A percentile compares a stretch with the other conserved stretches of the same genome.
These are phyloP conservation scores for Neocatenulostroma microsporum DNA, from an alignment of 2,329 filamentous ascomycete genomes.

Conservation along the genomic window DNA sequence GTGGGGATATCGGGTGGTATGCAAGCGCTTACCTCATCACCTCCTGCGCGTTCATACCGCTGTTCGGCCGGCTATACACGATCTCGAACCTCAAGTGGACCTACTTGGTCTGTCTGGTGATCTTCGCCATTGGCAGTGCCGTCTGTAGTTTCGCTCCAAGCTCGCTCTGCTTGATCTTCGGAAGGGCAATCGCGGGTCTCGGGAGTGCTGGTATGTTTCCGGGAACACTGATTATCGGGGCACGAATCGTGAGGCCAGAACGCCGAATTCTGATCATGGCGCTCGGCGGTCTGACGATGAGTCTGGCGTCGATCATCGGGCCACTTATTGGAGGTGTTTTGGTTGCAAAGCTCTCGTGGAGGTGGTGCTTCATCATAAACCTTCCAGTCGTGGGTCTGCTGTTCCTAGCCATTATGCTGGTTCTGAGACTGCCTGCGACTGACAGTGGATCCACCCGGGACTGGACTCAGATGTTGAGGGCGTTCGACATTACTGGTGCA, in stretches of 20 bases:
- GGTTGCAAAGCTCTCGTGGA: slow-evolving; percentile 25
- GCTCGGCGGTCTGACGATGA: slow-evolving; percentile 14
- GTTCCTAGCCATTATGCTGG: background rate
- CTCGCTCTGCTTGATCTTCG: slow-evolving; percentile 46
- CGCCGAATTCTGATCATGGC: background rate
- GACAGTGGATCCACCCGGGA: too few species aligned
- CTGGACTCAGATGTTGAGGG: too few species aligned
- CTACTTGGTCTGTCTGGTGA: slow-evolving; percentile 31
- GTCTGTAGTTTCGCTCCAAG: slow-evolving; percentile 42
- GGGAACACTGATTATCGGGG: slow-evolving; percentile 29
- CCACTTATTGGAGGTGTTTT: slow-evolving; percentile 30
- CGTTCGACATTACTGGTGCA: too few species aligned
- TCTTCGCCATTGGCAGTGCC: slow-evolving; percentile 42
- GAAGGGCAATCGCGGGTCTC: slow-evolving; percentile 46
- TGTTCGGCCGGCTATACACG: slow-evolving; percentile 36
- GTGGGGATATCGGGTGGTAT: slow-evolving; percentile 44
- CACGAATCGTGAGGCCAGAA: slow-evolving; percentile 5
- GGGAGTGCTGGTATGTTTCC: slow-evolving; percentile 46
- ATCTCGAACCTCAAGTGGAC: slow-evolving; percentile 39
- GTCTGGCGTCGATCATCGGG: slow-evolving; percentile 19
- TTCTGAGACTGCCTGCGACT: too few species aligned
- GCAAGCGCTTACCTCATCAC: slow-evolving; percentile 39
- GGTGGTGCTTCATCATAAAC: slow-evolving; percentile 32
- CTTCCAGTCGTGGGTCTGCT: slow-evolving; percentile 20
- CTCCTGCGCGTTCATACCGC: slow-evolving; percentile 34